These are phyloP conservation scores for Globisporangium irregulare DNA, from an alignment of 352 stramenopile species.

Conservation along the genomic window DNA sequence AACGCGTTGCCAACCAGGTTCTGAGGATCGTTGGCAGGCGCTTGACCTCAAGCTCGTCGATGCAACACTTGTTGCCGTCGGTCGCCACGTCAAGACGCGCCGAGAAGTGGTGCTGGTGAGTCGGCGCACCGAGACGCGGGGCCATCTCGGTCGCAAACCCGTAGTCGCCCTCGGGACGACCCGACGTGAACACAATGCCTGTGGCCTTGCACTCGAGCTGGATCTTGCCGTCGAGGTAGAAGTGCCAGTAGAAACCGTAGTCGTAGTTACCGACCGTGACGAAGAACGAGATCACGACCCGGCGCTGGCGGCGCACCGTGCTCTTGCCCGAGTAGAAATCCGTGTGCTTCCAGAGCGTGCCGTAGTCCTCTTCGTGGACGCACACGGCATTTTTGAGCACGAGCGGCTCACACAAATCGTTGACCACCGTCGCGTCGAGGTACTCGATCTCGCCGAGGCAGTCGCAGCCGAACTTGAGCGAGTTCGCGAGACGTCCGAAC, in stretches of 20 bases:
- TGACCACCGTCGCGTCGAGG: conserved; percentile 65
- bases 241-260: conserved; percentile 78
- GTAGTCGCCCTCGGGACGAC: conserved; percentile 53
- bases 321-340: conserved; percentile 29
- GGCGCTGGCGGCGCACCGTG: conserved; percentile 54
- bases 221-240: conserved; percentile 73
- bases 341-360: conserved; percentile 80
- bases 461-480: conserved; percentile 78
- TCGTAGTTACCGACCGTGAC: conserved; percentile 87
- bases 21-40: conserved; percentile 27
- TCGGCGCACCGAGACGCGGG: conserved; percentile 54
- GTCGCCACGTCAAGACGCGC: conserved; percentile 72
- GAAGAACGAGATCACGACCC: conserved; percentile 85
- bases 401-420: conserved; percentile 50
- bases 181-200: conserved; percentile 78
- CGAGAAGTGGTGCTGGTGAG: conserved; percentile 81
- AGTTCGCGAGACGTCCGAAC: conserved; percentile 74
- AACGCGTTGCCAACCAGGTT: conserved; percentile 72
- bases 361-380: conserved; percentile 84
- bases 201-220: conserved; percentile 83
- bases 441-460: conserved; percentile 85
- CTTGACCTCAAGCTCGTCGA: conserved; percentile 58
- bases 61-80: conserved; percentile 46
- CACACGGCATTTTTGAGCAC: conserved; percentile 68
- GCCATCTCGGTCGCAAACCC: conserved; percentile 43